A percentile compares a stretch with the other conserved stretches of the same genome.
phyloP scores from a whole-genome alignment of 495 filamentous ascomycete species.

The Xylaria acuta region DNA sequence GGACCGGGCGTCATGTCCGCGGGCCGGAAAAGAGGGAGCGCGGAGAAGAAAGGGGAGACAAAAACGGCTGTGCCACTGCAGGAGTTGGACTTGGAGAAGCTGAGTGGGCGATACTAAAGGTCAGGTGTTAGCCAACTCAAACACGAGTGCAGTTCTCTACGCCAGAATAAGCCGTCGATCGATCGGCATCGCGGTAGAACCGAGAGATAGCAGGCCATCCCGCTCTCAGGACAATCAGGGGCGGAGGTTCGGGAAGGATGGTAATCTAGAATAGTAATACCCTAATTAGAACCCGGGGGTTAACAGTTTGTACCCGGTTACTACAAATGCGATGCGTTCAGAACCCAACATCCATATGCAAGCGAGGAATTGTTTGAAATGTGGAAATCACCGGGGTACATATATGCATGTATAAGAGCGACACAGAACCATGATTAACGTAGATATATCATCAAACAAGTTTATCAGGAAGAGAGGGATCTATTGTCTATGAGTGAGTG shows the following conservation, averaged over 20 bases:
- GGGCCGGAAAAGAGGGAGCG: conserved; percentile 26
- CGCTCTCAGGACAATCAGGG: not conserved
- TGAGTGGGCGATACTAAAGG: conserved; percentile 32
- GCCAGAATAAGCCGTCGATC: not conserved
- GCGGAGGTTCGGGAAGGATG: not conserved
- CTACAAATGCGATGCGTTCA: conserved; percentile 6
- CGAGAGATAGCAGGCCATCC: conserved; percentile 7
- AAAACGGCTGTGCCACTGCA: conserved; percentile 31
- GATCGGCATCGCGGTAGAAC: not conserved
- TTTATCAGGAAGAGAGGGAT: not conserved
- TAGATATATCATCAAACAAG: not conserved
- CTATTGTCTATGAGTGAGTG: not conserved
- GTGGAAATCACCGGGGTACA: not conserved
- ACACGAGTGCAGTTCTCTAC: not conserved
- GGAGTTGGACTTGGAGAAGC: conserved; percentile 36
- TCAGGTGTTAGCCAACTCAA: not conserved
- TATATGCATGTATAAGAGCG: not conserved
- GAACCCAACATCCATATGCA: not conserved
- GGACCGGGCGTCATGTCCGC: conserved; percentile 28
- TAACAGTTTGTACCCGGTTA: not conserved
- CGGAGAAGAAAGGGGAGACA: conserved; percentile 24
- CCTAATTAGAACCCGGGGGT: not conserved
- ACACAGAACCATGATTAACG: not conserved
- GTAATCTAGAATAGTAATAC: conserved; percentile 1
- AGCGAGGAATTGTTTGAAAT: not conserved